Conservation (phyloP, 2,329 filamentous ascomycete genomes). For the Epichloe baconii region DNA sequence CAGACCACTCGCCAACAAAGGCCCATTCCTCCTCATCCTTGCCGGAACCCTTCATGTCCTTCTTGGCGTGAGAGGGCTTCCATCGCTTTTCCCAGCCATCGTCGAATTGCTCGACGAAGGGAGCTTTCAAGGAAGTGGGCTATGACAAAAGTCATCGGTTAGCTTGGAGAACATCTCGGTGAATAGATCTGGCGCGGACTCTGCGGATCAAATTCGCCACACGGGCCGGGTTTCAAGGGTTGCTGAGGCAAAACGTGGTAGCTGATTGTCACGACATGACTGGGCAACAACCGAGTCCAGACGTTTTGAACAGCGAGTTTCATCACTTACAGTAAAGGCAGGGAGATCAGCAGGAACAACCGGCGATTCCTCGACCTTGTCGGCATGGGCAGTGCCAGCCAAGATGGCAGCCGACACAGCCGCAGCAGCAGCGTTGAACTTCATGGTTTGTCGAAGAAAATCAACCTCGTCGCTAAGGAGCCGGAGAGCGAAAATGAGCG, state of each 20-base stretch:
- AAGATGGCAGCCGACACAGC: constrained; percentile 61
- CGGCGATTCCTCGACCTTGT: constrained; percentile 51
- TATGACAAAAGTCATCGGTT: constrained; percentile 26
- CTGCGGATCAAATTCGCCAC: not conserved
- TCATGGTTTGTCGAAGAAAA: constrained; percentile 45
- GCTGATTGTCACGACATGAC: not conserved
- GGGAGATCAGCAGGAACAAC: constrained; percentile 55
- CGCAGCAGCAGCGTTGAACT: constrained; percentile 67
- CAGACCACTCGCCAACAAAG: constrained; percentile 57
- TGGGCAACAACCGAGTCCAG: not conserved
- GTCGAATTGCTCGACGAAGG: constrained; percentile 97
- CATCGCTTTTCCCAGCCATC: constrained; percentile 89
- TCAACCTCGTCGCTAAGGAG: not conserved
- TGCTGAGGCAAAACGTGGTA: not conserved
- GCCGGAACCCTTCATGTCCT: constrained; percentile 61
- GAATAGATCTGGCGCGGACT: too few relatives aligned
- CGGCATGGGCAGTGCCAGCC: constrained; percentile 56
- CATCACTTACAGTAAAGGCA: constrained; percentile 68
- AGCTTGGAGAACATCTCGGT: constrained; percentile 6
- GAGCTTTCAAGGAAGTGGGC: constrained; percentile 80
- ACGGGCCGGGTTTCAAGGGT: not conserved
- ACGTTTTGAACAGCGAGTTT: not conserved
- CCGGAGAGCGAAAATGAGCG: constrained; percentile 32
- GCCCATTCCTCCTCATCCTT: constrained; percentile 37
- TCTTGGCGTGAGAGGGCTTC: constrained; percentile 94